A percentile compares a stretch with the other conserved stretches of the same genome.
Evolutionary conservation across 1,284 basidiomycete species (phyloP).

Genomic region (Bondarzewia mesenterica): DNA sequence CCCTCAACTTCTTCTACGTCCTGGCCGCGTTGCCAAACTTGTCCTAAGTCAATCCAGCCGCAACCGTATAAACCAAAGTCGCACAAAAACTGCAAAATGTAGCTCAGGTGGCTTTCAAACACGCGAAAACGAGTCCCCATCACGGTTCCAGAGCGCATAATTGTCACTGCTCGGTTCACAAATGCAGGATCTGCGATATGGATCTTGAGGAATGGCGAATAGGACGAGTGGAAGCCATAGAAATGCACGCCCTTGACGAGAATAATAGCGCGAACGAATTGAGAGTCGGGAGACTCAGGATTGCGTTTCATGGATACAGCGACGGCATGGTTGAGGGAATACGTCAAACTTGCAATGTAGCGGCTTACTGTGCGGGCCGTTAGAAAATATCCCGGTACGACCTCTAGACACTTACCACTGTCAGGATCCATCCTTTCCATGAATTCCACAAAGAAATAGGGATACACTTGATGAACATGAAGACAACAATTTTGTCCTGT

Average conservation of each 20-base stretch:
- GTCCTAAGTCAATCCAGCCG: slow-evolving; percentile 72
- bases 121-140: slow-evolving; percentile 72
- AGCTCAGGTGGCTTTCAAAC: slow-evolving; percentile 90
- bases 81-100: slow-evolving; percentile 87
- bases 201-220: slow-evolving; percentile 88
- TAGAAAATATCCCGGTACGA: background rate
- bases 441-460: slow-evolving; percentile 75
- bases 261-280: slow-evolving; percentile 64
- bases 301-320: slow-evolving; percentile 64
- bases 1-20: slow-evolving; percentile 14
- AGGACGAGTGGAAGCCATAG: slow-evolving; percentile 89
- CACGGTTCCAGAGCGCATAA: slow-evolving; percentile 75
- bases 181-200: slow-evolving; percentile 66
- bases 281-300: slow-evolving; percentile 44
- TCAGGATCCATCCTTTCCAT: slow-evolving; percentile 45
- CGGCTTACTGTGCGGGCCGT: slow-evolving; percentile 43
- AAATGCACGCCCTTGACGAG: slow-evolving; percentile 94
- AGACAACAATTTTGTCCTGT: slow-evolving; percentile 75
- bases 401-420: slow-evolving; percentile 26
- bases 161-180: slow-evolving; percentile 62
- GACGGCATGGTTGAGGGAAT: slow-evolving; percentile 74
- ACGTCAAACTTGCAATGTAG: slow-evolving; percentile 59
- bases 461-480: slow-evolving; percentile 86
- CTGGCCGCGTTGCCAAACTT: slow-evolving; percentile 48
- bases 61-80: slow-evolving; percentile 96